These are phyloP conservation scores for Withania somnifera DNA, from an alignment of 305 asterid genomes.

Conservation along the genomic window DNA sequence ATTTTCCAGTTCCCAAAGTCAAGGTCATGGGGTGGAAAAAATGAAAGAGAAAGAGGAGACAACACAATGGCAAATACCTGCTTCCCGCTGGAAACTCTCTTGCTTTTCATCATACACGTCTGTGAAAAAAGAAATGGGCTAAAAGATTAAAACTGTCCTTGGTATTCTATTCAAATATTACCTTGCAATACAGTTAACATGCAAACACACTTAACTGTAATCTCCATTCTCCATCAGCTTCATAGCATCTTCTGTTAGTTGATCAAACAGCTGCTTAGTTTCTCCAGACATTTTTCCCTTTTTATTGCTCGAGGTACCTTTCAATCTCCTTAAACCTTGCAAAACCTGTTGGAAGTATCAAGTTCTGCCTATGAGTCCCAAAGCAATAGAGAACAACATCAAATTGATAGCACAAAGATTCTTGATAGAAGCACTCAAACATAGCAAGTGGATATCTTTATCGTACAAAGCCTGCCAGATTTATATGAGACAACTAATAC, in stretches of 20 bases:
- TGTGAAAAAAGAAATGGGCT: conserved; percentile 18
- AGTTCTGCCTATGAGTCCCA: not conserved
- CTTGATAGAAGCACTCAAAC: not conserved
- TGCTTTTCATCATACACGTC: conserved; percentile 89
- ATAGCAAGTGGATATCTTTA: not conserved
- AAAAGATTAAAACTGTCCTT: not conserved
- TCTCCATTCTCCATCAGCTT: conserved; percentile 88
- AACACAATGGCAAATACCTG: conserved; percentile 44
- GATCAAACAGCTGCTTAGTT: conserved; percentile 67
- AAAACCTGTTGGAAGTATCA: conserved; percentile 44
- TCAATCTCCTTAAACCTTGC: conserved; percentile 85
- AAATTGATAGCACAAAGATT: not conserved
- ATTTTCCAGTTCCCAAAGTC: not conserved
- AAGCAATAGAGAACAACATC: not conserved
- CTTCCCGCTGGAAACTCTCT: conserved; percentile 81
- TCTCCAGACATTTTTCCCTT: conserved; percentile 84
- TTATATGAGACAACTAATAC: not conserved
- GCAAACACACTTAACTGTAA: conserved; percentile 46
- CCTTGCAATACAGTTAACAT: not conserved
- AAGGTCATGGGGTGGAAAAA: not conserved
- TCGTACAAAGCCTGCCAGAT: not conserved
- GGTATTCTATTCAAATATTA: not conserved
- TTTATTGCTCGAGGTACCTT: conserved; percentile 67
- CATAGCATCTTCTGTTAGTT: conserved; percentile 95
- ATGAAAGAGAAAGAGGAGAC: not conserved